A percentile compares a stretch with the other conserved stretches of the same genome.
These are phyloP conservation scores for Harringtonia lauricola DNA, from an alignment of 2,329 filamentous ascomycete genomes.

Conservation along the genomic window DNA sequence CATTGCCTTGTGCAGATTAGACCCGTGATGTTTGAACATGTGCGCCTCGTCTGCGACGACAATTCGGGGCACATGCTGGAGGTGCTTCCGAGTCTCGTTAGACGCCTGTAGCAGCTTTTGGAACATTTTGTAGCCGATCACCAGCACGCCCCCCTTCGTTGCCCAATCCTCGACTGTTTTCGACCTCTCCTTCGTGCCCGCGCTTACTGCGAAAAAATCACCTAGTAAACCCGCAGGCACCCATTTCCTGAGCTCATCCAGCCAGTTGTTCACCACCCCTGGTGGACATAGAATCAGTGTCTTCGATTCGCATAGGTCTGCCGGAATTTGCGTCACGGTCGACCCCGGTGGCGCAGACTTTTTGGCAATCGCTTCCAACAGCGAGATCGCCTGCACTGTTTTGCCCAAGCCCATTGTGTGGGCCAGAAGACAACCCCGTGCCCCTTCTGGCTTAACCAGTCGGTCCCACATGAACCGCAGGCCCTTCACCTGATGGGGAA, in stretches of 20 bases:
- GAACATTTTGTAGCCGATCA: slow-evolving; percentile 67
- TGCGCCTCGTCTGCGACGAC: slow-evolving; percentile 84
- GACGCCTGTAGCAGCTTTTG: slow-evolving; percentile 21
- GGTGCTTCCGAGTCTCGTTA: slow-evolving; percentile 15
- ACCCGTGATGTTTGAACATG: slow-evolving; percentile 54
- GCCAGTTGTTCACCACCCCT: slow-evolving; percentile 70
- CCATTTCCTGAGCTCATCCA: slow-evolving; percentile 67
- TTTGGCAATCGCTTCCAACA: slow-evolving; percentile 65
- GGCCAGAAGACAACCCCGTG: slow-evolving; percentile 65
- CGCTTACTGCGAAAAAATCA: slow-evolving; percentile 41
- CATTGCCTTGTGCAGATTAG: slow-evolving; percentile 42
- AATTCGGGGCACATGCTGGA: slow-evolving; percentile 47
- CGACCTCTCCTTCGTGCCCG: slow-evolving; percentile 29
- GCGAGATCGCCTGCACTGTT: slow-evolving; percentile 80
- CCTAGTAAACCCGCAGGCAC: slow-evolving; percentile 45
- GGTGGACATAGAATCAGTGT: slow-evolving; percentile 69
- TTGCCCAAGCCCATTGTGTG: slow-evolving; percentile 92
- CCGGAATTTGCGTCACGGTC: slow-evolving; percentile 56
- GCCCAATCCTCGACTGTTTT: slow-evolving; percentile 47
- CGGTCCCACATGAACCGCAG: slow-evolving; percentile 86
- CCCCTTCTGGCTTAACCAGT: slow-evolving; percentile 48
- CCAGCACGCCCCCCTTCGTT: slow-evolving; percentile 51
- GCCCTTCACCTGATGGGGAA: slow-evolving; percentile 71
- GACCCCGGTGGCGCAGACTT: slow-evolving; percentile 48
- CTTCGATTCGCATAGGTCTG: slow-evolving; percentile 47